Conservation (phyloP, 177 flowering plant genomes). For the Telopea speciosissima region DNA sequence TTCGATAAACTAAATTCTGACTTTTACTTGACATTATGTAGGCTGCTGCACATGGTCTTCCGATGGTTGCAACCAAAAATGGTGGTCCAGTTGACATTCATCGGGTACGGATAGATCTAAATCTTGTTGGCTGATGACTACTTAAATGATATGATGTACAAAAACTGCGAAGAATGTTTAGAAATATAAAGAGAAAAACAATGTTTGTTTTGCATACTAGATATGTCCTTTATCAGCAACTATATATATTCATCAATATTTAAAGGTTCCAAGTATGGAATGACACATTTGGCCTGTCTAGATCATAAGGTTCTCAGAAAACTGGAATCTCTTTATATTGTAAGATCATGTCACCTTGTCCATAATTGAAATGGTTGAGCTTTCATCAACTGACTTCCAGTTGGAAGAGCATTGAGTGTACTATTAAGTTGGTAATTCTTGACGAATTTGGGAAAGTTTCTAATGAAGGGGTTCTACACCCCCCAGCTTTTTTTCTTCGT, state of each 20-base stretch:
- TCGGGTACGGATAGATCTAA: constrained; percentile 37
- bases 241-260: not conserved
- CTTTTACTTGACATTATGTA: constrained; percentile 22
- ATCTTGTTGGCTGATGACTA: not conserved
- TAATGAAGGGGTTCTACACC: not conserved
- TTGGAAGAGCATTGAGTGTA: no score
- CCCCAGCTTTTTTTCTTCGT: no score
- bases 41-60: constrained; percentile 99
- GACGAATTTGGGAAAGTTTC: not conserved
- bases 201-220: not conserved
- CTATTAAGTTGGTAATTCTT: not conserved
- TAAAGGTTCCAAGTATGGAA: not conserved
- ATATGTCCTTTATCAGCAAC: not conserved
- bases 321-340: not conserved
- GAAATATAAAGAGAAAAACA: no score
- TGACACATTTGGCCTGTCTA: not conserved
- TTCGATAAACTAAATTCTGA: not conserved
- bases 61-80: constrained; percentile 97
- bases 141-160: not conserved
- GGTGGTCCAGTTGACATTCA: constrained; percentile 98
- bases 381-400: no score
- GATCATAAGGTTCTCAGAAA: not conserved
- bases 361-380: no score
- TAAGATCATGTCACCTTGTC: no score
- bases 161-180: not conserved